phyloP scores from a whole-genome alignment of 1,139 yeast genomes.

The Yamadazyma oceani region DNA sequence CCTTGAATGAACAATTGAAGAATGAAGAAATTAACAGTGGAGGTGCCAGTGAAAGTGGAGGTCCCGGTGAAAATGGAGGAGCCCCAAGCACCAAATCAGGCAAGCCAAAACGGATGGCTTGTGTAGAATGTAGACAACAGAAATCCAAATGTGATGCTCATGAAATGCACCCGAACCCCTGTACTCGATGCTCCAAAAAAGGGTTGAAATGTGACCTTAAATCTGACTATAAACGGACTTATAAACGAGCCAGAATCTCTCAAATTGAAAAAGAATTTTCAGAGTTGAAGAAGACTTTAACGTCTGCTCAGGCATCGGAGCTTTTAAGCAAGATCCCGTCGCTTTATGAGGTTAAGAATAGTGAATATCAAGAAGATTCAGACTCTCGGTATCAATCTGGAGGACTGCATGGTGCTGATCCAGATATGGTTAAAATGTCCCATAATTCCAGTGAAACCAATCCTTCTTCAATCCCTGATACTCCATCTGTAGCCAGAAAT shows the following conservation, averaged over 20 bases:
- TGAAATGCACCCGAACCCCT: constrained; percentile 75
- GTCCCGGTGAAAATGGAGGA: constrained; percentile 1
- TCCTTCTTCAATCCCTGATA: constrained; percentile 29
- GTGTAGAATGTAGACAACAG: constrained; percentile 95
- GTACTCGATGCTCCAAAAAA: constrained; percentile 76
- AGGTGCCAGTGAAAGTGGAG: background rate
- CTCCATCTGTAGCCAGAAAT: constrained; percentile 30
- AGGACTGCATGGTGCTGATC: background rate
- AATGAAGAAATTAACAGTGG: constrained; percentile 8
- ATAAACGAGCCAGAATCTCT: constrained; percentile 81
- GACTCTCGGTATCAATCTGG: background rate
- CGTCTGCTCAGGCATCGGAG: constrained; percentile 51
- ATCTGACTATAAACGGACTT: constrained; percentile 82
- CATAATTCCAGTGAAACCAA: constrained; percentile 16
- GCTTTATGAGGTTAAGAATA: constrained; percentile 13
- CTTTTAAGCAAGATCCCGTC: constrained; percentile 36
- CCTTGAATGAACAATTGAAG: constrained; percentile 29
- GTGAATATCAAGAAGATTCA: constrained; percentile 4
- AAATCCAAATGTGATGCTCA: constrained; percentile 87
- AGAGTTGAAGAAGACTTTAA: constrained; percentile 61
- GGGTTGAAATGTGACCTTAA: constrained; percentile 69
- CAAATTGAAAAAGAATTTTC: constrained; percentile 80
- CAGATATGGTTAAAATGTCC: constrained; percentile 4
- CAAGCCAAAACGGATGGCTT: constrained; percentile 67
- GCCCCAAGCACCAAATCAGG: constrained; percentile 18